A percentile compares a stretch with the other conserved stretches of the same genome.
phyloP scores from a whole-genome alignment of 208 protist species.

The Strigomonas galati region DNA sequence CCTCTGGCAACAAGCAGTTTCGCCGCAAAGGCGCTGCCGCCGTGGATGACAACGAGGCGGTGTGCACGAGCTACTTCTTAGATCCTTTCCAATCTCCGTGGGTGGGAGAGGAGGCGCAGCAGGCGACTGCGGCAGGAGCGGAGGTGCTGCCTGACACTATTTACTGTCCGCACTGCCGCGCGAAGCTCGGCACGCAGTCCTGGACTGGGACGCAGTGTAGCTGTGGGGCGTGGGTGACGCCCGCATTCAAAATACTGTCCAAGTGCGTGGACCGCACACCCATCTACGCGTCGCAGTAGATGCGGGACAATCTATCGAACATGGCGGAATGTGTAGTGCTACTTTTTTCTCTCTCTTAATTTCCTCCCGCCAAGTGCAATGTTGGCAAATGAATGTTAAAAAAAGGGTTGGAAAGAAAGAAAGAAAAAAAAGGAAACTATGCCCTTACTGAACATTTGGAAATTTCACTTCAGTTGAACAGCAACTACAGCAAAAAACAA shows the following conservation, averaged over 20 bases:
- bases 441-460: too few species aligned
- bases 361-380: too few species aligned
- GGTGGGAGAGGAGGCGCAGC: slow-evolving; percentile 58
- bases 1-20: slow-evolving; percentile 48
- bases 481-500: too few species aligned
- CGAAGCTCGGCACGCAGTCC: slow-evolving; percentile 83
- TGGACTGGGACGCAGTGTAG: slow-evolving; percentile 82
- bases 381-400: too few species aligned
- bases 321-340: not conserved
- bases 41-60: slow-evolving; percentile 11
- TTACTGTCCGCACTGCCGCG: slow-evolving; percentile 77
- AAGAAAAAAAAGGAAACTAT: too few species aligned
- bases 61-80: slow-evolving; percentile 84
- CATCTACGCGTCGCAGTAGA: not conserved
- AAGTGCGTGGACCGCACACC: slow-evolving; percentile 44
- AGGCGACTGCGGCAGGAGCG: slow-evolving; percentile 28
- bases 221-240: slow-evolving; percentile 81
- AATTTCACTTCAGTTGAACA: too few species aligned
- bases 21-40: slow-evolving; percentile 19
- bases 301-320: not conserved
- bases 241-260: slow-evolving; percentile 77
- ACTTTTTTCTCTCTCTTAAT: not conserved
- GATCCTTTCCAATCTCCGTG: slow-evolving; percentile 69
- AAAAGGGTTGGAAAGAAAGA: too few species aligned
- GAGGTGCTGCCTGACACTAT: slow-evolving; percentile 75